Base-by-base conservation (phyloP, 768 basidiomycete genomes). In the Termitomyces sp. region DNA sequence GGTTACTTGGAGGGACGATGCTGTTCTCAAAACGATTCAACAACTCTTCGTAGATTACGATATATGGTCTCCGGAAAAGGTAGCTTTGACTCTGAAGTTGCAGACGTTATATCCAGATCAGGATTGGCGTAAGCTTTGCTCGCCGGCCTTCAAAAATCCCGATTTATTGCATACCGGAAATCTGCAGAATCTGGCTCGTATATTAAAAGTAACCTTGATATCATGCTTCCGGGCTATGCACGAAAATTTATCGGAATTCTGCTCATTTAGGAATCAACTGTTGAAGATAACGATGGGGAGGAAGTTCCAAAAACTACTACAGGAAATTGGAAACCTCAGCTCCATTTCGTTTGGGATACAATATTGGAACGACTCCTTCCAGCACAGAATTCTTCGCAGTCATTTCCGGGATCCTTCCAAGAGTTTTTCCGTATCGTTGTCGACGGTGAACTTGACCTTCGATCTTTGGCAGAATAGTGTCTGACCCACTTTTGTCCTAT, bases 391-490 rank as follows among this genome's bases (percentile, higher is more conserved):
- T 70, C 73, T 33, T 61, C 65, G 49, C 66, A 66, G n/a, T 57
- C 66, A 3, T 63, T 75, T 4, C 82, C 79, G 63, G 84, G 86
- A 4, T 82, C 87, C 5, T 92, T 97, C 71, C 86, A 86, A 54
- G 95, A 97, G 59, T 97, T 98, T 73, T 99, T 92, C 77, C 78
- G 86, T 45, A 76, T 92, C 20, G 90, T 90, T 10, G 93, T 98
- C 16, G 96, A 99, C 69, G 93, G 94, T 94, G 65, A 60, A 20
- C 83, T 67, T 1, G 20, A n/a, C 26, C 26, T 52, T 33, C 44
- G 38, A 40, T 35, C 10, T 26, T 41, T 32, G 24, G 22, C 32
- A 43, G 47, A 36, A 44, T 51, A 51, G 38, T 24, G 20, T 54
- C 45, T 54, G 58, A 30, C 43, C 44, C n/a, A 55, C 32, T 46